Evolutionary conservation across 192 early-diverging fungal species (phyloP), one percentile per base, ranked within the genome.

Genomic region (Coemansia erecta): DNA sequence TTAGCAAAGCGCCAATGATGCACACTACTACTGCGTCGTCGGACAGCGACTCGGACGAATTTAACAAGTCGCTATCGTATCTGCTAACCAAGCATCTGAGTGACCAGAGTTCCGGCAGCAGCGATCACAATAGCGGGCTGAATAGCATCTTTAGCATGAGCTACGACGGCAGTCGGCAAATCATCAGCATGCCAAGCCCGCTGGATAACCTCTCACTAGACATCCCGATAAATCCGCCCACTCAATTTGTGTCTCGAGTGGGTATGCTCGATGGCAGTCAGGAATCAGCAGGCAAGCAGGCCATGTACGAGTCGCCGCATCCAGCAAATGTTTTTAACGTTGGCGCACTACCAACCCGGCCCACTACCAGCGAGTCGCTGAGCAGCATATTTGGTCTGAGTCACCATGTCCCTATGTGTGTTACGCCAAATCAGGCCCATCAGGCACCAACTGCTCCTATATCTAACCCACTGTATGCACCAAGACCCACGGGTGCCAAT

Each of bases 181-280:
- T 78, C 5, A 78, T 78, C 51, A 78, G 65, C 35, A 71, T 78
- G 69, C 75, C 75, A n/a, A 78, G 70, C 56, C 69, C 75, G 58
- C 53, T 78, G 43, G 75, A 63, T 22, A 78, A 60, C 13, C 53
- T 78, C 61, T 63, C 74, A n/a, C 45, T 78, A 39, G 75, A 72
- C 39, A 56, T 72, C 23, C 69, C 75, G 7, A 72, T 72, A 18
- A 68, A 78, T 28, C 64, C 65, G 41, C 72, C 72, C 4, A 44
- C 63, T 24, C 64, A 72, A 44, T 47, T 50, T 8, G 23, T 56
- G 54, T n/a, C 42, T 23, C 39, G 41, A 11, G 26, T 56, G 41
- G 54, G 31, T 14, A 18, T 56, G 39, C 21, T 56, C 8, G 54
- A 19, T 22, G 35, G n/a, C 21, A 6, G 41, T 15, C 60, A 52